Evolutionary conservation across 73 alveolate genomes (phyloP).

Genomic region (Stentor coeruleus): DNA sequence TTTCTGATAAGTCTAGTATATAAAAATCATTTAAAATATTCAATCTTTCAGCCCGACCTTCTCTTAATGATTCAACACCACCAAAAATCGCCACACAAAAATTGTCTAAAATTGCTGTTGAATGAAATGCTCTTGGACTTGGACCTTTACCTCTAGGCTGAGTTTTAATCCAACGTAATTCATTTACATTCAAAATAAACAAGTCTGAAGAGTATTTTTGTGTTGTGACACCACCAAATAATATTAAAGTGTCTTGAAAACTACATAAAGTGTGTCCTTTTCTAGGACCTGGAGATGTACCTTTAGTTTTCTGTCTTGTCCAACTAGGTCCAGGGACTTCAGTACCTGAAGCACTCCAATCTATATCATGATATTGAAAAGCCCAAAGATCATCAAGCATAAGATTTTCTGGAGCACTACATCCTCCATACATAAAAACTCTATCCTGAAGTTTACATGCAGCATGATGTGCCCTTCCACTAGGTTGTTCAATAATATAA

Average conservation of each 20-base stretch:
- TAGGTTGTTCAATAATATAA: conserved; percentile 21
- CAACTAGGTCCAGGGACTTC: conserved; percentile 19
- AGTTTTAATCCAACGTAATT: background rate
- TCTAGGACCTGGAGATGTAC: conserved; percentile 21
- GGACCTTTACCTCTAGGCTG: conserved; percentile 28
- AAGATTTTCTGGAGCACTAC: conserved; percentile 31
- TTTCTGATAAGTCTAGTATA: conserved; percentile 11
- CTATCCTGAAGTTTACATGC: background rate
- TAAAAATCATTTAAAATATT: conserved; percentile 23
- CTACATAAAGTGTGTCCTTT: conserved; percentile 17
- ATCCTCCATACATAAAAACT: conserved; percentile 18
- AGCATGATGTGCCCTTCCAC: conserved; percentile 29
- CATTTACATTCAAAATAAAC: background rate
- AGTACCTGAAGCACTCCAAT: conserved; percentile 17
- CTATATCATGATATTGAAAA: conserved; percentile 1
- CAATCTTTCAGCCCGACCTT: conserved; percentile 24
- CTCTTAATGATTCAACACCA: conserved; percentile 21
- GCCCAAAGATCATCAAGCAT: conserved; percentile 13
- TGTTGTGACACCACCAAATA: conserved; percentile 22
- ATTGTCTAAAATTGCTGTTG: conserved; percentile 23
- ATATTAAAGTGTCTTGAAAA: background rate
- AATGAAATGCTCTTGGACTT: conserved; percentile 31
- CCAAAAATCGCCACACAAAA: conserved; percentile 28
- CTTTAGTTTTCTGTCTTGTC: conserved; percentile 26
- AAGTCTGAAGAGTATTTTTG: conserved; percentile 21